These are phyloP conservation scores for Penicillium sp. DNA, from an alignment of 2,329 filamentous ascomycete species.

Conservation along the genomic window DNA sequence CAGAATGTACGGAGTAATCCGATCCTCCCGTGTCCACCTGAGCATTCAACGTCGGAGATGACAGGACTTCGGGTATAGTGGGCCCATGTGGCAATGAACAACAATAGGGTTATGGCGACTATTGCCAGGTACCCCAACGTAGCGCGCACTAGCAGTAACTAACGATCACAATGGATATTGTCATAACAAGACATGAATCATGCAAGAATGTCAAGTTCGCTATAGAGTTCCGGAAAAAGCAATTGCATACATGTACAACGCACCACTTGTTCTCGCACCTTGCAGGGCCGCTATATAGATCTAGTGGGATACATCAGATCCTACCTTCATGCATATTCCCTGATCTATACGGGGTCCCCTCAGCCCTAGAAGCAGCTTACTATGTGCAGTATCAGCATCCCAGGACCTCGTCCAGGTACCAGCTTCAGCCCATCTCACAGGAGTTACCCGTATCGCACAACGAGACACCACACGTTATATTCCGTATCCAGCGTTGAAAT, in stretches of 20 bases:
- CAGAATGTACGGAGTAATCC: background rate
- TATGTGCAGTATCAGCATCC: background rate
- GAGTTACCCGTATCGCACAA: background rate
- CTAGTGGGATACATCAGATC: constrained; percentile 11
- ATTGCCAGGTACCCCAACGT: background rate
- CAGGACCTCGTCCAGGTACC: background rate
- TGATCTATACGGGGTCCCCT: background rate
- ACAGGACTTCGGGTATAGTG: background rate
- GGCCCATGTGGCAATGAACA: background rate
- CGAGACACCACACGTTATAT: background rate
- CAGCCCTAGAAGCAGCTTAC: constrained; percentile 3
- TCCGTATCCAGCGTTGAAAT: background rate
- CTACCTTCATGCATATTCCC: constrained; percentile 8
- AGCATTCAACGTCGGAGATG: background rate
- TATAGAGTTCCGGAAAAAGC: background rate
- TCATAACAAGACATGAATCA: background rate
- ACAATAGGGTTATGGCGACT: background rate
- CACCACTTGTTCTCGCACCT: background rate
- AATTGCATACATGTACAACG: background rate
- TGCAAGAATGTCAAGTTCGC: background rate
- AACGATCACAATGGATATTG: constrained; percentile 2
- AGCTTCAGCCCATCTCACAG: background rate
- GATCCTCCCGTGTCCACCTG: background rate
- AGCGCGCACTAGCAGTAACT: constrained; percentile 2
- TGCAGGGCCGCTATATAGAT: background rate